Percentiles rank a stretch among this genome's conserved stretches.
These are phyloP conservation scores for Meyerozyma carpophila DNA, from an alignment of 1,139 yeast genomes.

Conservation along the genomic window DNA sequence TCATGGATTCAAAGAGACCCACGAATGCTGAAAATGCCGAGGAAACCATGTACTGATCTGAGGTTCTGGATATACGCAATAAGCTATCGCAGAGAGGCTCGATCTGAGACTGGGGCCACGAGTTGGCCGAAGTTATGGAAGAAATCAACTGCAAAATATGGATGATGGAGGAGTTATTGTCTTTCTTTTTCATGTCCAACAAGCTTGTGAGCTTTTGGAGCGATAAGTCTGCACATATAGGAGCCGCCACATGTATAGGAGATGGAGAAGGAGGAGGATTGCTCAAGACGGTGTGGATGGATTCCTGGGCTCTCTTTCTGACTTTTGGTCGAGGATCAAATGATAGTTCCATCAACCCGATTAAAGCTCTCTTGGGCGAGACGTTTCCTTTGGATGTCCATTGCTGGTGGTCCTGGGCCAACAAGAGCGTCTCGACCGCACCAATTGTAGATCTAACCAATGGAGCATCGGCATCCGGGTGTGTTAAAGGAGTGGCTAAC, in stretches of 20 bases:
- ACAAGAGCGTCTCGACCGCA: constrained; percentile 69
- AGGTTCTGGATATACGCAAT: constrained; percentile 70
- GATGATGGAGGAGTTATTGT: constrained; percentile 53
- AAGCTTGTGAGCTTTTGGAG: constrained; percentile 49
- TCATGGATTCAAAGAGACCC: constrained; percentile 74
- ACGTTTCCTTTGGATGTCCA: constrained; percentile 58
- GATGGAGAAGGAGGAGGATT: constrained; percentile 82
- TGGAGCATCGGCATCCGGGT: constrained; percentile 74
- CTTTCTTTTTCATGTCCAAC: constrained; percentile 33
- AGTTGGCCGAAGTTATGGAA: constrained; percentile 62
- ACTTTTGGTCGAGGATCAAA: constrained; percentile 93
- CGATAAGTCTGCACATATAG: constrained; percentile 64
- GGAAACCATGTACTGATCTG: constrained; percentile 78
- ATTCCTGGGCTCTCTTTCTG: constrained; percentile 91
- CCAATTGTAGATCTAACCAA: constrained; percentile 81
- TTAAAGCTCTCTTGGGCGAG: constrained; percentile 78
- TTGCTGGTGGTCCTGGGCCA: constrained; percentile 74
- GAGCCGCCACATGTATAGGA: constrained; percentile 71
- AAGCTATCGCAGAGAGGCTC: constrained; percentile 73
- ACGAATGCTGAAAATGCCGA: constrained; percentile 84
- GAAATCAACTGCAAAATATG: constrained; percentile 74
- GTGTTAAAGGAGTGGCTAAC: constrained; percentile 75
- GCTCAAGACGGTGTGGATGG: constrained; percentile 55
- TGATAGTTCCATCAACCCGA: constrained; percentile 74
- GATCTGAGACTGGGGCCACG: constrained; percentile 74